Percentiles rank a stretch among this genome's conserved stretches.
Conservation (phyloP, 2,329 filamentous ascomycete species). For the Monosporascus ibericus region DNA sequence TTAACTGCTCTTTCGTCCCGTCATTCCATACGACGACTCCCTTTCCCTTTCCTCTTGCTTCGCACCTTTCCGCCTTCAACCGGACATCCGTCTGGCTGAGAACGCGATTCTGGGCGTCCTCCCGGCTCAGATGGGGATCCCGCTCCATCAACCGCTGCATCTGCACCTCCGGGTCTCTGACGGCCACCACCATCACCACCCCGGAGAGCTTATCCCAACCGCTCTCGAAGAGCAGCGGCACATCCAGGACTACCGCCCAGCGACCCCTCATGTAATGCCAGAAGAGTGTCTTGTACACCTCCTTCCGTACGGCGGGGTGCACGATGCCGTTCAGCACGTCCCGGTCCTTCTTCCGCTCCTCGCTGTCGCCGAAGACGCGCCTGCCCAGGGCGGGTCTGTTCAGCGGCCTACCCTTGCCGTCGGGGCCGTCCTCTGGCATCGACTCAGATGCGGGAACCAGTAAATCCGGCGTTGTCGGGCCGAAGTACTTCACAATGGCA, state of each 20-base stretch:
- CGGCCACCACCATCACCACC: slow-evolving; percentile 79
- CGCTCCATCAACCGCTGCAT: slow-evolving; percentile 70
- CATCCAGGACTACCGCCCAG: slow-evolving; percentile 89
- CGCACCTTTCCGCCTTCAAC: slow-evolving; percentile 72
- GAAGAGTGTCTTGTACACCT: slow-evolving; percentile 73
- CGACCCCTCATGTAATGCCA: slow-evolving; percentile 65
- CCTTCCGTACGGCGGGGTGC: slow-evolving; percentile 79
- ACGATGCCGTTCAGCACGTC: slow-evolving; percentile 82
- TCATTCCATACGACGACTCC: slow-evolving; percentile 93
- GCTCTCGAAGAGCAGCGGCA: slow-evolving; percentile 87
- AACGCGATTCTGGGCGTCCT: slow-evolving; percentile 84
- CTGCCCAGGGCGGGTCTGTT: slow-evolving; percentile 81
- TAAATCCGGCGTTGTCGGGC: slow-evolving; percentile 76
- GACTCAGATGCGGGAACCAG: slow-evolving; percentile 54
- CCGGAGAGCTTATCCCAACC: slow-evolving; percentile 82
- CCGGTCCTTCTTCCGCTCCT: slow-evolving; percentile 65
- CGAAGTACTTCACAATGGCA: slow-evolving; percentile 77
- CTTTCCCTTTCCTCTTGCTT: slow-evolving; percentile 55
- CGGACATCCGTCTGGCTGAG: slow-evolving; percentile 79
- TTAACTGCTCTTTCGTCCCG: slow-evolving; percentile 62
- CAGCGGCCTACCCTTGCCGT: slow-evolving; percentile 64
- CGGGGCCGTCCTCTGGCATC: slow-evolving; percentile 48
- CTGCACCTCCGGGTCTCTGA: slow-evolving; percentile 73
- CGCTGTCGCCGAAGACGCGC: slow-evolving; percentile 76
- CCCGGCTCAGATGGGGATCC: slow-evolving; percentile 71